A percentile compares a stretch with the other conserved stretches of the same genome.
Conservation (phyloP, 805 yeast species). For the Cyberlindnera veronae region DNA sequence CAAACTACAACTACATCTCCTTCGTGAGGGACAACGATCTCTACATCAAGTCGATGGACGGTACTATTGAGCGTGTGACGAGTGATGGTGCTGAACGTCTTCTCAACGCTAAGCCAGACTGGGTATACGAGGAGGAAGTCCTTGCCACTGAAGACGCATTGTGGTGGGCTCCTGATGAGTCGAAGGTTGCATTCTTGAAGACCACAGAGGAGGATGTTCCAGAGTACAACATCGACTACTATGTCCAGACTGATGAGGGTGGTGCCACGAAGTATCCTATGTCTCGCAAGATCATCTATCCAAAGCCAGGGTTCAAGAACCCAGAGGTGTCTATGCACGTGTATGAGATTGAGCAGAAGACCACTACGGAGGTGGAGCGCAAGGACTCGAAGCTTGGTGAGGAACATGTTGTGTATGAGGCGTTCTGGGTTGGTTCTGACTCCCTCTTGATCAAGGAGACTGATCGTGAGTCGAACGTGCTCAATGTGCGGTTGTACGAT, state of each 20-base stretch:
- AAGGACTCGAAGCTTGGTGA: conserved; percentile 30
- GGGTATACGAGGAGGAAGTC: conserved; percentile 95
- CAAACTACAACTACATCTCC: conserved; percentile 60
- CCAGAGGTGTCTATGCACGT: conserved; percentile 59
- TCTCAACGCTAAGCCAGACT: conserved; percentile 84
- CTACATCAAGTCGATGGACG: conserved; percentile 42
- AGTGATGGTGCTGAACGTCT: conserved; percentile 62
- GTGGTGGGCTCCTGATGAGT: conserved; percentile 88
- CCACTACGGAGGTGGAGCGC: conserved; percentile 25
- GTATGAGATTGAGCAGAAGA: conserved; percentile 39
- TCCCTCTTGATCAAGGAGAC: conserved; percentile 53
- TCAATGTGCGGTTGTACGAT: conserved; percentile 50
- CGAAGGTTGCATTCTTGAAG: conserved; percentile 55
- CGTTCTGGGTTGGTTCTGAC: conserved; percentile 56
- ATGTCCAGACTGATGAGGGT: conserved; percentile 44
- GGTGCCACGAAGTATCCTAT: conserved; percentile 56
- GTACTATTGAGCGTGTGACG: conserved; percentile 43
- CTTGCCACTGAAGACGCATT: conserved; percentile 62
- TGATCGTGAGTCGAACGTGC: conserved; percentile 61
- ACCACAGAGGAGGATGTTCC: conserved; percentile 74
- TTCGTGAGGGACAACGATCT: conserved; percentile 67
- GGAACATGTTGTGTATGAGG: conserved; percentile 61
- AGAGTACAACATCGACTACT: conserved; percentile 68
- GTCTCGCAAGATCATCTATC: conserved; percentile 60
- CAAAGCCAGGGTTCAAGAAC: conserved; percentile 78